Conservation (phyloP, 495 filamentous ascomycete species). For the Rhizodiscina lignyota region DNA sequence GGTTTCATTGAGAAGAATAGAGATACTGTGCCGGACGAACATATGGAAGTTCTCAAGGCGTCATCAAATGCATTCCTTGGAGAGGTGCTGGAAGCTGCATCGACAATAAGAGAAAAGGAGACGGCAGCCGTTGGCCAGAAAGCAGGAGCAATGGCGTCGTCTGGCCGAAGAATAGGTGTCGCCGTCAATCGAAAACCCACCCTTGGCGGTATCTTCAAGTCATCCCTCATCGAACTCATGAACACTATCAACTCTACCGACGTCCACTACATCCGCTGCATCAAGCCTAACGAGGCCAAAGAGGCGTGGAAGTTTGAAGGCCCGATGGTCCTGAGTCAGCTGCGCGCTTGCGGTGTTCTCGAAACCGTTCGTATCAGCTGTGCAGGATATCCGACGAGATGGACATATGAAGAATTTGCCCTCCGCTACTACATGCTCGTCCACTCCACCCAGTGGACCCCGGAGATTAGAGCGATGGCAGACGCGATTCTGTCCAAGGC, state of each 20-base stretch:
- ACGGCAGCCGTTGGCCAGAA: constrained; percentile 54
- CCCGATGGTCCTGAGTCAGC: constrained; percentile 94
- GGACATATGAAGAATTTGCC: constrained; percentile 99
- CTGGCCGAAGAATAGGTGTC: constrained; percentile 71
- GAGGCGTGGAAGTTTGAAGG: constrained; percentile 97
- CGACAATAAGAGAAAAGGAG: constrained; percentile 80
- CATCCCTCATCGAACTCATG: constrained; percentile 96
- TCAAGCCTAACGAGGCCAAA: constrained; percentile 98
- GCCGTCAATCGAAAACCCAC: constrained; percentile 93
- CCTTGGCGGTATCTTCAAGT: constrained; percentile 95
- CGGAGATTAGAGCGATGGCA: constrained; percentile 85
- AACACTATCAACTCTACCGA: constrained; percentile 92
- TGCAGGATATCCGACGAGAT: constrained; percentile 91
- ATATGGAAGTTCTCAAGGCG: constrained; percentile 75
- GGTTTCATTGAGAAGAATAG: constrained; percentile 99
- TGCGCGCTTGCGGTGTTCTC: constrained; percentile 95
- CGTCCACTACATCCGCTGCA: constrained; percentile 98
- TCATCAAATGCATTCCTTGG: constrained; percentile 77
- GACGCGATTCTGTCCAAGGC: constrained; percentile 80
- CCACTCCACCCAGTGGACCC: constrained; percentile 78
- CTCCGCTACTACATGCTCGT: constrained; percentile 97
- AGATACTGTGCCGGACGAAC: constrained; percentile 96
- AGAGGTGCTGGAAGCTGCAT: constrained; percentile 71
- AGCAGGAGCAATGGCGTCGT: constrained; percentile 33
- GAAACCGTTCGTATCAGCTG: constrained; percentile 97